phyloP scores from a whole-genome alignment of 2,329 filamentous ascomycete species.

The Polychaeton citri region DNA sequence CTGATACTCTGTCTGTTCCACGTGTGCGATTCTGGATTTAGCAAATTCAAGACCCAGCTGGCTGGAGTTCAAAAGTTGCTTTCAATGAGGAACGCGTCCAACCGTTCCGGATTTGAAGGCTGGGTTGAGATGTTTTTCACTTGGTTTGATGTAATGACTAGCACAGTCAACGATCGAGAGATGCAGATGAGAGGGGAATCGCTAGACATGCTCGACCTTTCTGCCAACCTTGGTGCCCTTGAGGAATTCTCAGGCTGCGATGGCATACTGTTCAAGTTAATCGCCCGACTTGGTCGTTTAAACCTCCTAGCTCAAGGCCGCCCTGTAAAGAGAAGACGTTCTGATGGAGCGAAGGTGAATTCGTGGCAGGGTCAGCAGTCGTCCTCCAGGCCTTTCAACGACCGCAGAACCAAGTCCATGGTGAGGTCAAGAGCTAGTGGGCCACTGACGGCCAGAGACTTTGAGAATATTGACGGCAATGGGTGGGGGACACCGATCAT shows the following conservation, averaged over 20 bases:
- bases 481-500: conserved; percentile 39
- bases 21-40: conserved; percentile 84
- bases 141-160: conserved; percentile 87
- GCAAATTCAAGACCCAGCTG: conserved; percentile 86
- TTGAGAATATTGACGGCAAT: conserved; percentile 52
- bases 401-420: conserved; percentile 3
- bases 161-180: conserved; percentile 83
- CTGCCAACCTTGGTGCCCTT: conserved; percentile 55
- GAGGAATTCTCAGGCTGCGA: conserved; percentile 87
- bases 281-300: conserved; percentile 69
- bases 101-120: conserved; percentile 52
- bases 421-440: background rate
- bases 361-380: background rate
- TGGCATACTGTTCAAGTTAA: conserved; percentile 70
- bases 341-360: conserved; percentile 5
- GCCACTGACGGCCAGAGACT: conserved; percentile 25
- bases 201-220: conserved; percentile 50
- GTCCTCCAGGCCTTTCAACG: conserved; percentile 1
- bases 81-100: conserved; percentile 53
- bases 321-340: conserved; percentile 25
- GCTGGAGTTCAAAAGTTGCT: conserved; percentile 86
- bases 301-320: conserved; percentile 68
- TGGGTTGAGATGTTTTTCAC: conserved; percentile 93
- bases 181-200: conserved; percentile 57
- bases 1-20: conserved; percentile 83